Evolutionary conservation across 371 early-diverging fungal species (phyloP), one percentile per base, ranked within the genome.

Genomic region (Chytridiales sp.): DNA sequence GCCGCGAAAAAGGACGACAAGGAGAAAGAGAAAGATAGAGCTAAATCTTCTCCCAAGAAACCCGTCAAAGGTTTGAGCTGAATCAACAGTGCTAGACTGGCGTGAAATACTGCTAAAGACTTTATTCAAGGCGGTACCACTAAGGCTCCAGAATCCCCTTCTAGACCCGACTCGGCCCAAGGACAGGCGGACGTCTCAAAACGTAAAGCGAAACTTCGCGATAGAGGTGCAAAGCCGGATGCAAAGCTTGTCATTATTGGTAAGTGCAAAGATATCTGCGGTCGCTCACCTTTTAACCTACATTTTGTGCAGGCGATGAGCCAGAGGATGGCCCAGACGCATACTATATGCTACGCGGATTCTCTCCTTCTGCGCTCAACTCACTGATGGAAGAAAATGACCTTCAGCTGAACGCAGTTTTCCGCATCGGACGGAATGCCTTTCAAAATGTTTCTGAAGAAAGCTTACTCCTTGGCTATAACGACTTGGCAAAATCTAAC

Each of bases 281-380:
- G 0, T 35, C 3, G 0, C 15, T 9, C 26, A 5, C 24, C 40
- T 15, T 27, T 11, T 40, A 26, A 4, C 30, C 27, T 11, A 38
- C 11, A 31, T 24, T 47, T 47, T 9, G 11, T 1, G 19, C 36
- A 72, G 77, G 69, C 11, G 79, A 78, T 53, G 79, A 78, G 63
- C 79, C 79, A 9, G 30, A 22, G 6, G 69, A 69, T 44, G 79
- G 79, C 15, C 79, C 79, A 0, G 79, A 78, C 49, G 63, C 49
- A 2, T 78, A 78, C 62, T 72, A 70, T 47, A 51, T 68, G 0
- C 52, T 78, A 19, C 48, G 64, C 57, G 74, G 73, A 32, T 70
- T 78, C 42, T 46, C 47, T 22, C 64, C 72, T 5, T 64, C 62
- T 19, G 51, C 72, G 27, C 47, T 68, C 42, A 66, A 53, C 27